Conservation (phyloP, 2,329 filamentous ascomycete species). For the Aspergillus sp. region DNA sequence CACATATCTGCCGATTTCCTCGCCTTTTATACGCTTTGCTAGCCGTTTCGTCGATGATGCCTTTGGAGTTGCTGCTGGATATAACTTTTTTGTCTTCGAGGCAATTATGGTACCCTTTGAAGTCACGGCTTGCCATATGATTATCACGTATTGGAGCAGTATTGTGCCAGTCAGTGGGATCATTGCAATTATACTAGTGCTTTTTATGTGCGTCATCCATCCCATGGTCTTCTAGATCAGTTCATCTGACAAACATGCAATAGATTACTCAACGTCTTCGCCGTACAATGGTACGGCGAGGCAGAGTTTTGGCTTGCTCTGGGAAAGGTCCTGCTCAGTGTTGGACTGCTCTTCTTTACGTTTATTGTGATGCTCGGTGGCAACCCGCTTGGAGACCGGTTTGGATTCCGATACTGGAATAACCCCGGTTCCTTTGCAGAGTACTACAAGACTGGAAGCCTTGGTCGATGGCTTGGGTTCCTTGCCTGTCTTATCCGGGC, state of each 20-base stretch:
- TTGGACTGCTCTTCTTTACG: constrained; percentile 69
- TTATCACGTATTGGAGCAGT: constrained; percentile 48
- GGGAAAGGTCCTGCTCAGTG: constrained; percentile 66
- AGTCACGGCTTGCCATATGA: constrained; percentile 47
- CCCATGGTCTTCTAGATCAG: background rate
- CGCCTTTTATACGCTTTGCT: constrained; percentile 43
- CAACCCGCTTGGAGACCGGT: constrained; percentile 66
- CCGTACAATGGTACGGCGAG: constrained; percentile 71
- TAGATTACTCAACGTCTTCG: constrained; percentile 60
- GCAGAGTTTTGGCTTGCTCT: constrained; percentile 71
- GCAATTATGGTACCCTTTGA: constrained; percentile 50
- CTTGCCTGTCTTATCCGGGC: constrained; percentile 69
- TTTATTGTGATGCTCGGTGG: constrained; percentile 80
- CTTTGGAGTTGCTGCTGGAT: constrained; percentile 43
- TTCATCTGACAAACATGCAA: background rate
- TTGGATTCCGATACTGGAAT: constrained; percentile 67
- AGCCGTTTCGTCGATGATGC: constrained; percentile 46
- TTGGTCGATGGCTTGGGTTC: constrained; percentile 73
- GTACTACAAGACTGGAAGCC: constrained; percentile 57
- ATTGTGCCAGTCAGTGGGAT: constrained; percentile 42
- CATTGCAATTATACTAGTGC: constrained; percentile 41
- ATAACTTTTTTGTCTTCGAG: constrained; percentile 51
- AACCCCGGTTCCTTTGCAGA: constrained; percentile 66
- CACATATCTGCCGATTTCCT: constrained; percentile 45
- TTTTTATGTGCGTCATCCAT: constrained; percentile 35